Evolutionary conservation across 1,139 yeast species (phyloP).

Genomic region (Barnettozyma hawaiiensis): DNA sequence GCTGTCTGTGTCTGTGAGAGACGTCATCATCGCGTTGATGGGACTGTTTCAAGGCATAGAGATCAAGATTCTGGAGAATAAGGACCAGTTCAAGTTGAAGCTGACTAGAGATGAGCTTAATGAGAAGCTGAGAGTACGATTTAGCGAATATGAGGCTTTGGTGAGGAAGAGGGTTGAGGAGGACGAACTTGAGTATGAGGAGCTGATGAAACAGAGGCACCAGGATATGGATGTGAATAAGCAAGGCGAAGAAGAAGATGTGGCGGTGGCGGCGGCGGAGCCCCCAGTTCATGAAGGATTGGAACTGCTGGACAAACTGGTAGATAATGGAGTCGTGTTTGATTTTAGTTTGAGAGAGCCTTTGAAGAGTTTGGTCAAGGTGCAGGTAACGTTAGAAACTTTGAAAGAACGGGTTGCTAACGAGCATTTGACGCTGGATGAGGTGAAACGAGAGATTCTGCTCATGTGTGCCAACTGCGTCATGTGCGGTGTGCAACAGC

Average conservation of each 20-base stretch:
- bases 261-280: background rate
- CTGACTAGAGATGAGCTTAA: slow-evolving; percentile 18
- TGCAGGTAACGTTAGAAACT: slow-evolving; percentile 59
- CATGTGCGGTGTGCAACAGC: slow-evolving; percentile 35
- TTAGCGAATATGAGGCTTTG: slow-evolving; percentile 12
- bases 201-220: background rate
- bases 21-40: slow-evolving; percentile 23
- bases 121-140: slow-evolving; percentile 11
- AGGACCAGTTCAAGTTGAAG: slow-evolving; percentile 22
- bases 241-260: slow-evolving; percentile 6
- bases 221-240: no score
- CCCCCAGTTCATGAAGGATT: background rate
- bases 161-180: slow-evolving; percentile 9
- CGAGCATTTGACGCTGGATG: slow-evolving; percentile 27
- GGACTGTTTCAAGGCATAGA: slow-evolving; percentile 20
- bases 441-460: slow-evolving; percentile 63
- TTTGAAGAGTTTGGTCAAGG: slow-evolving; percentile 49
- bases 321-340: background rate
- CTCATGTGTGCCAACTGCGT: slow-evolving; percentile 80
- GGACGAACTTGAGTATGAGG: slow-evolving; percentile 2
- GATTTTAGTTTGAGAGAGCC: background rate
- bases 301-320: background rate
- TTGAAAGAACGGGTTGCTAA: slow-evolving; percentile 53
- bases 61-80: slow-evolving; percentile 22
- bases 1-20: slow-evolving; percentile 15